Conservation (phyloP, 768 basidiomycete genomes). For the Leccinum disarticulatum region DNA sequence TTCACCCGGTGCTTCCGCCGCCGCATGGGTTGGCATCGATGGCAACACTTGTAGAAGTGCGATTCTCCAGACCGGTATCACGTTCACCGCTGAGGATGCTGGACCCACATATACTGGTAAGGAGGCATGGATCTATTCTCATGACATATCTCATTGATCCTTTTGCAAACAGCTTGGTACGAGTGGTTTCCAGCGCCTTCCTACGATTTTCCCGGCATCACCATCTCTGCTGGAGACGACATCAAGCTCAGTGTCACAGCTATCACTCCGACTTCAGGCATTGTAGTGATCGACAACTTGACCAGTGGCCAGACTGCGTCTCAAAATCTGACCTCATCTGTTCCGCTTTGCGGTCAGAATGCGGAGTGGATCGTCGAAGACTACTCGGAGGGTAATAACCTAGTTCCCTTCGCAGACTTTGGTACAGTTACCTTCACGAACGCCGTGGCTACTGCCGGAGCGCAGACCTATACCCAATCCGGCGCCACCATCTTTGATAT, state of each 20-base stretch:
- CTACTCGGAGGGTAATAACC: background rate
- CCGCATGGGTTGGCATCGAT: slow-evolving; percentile 17
- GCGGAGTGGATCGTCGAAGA: slow-evolving; percentile 18
- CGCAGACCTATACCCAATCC: background rate
- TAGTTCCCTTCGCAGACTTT: slow-evolving; percentile 9
- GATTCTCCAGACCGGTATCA: slow-evolving; percentile 11
- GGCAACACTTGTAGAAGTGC: background rate
- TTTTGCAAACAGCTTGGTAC: slow-evolving; percentile 10
- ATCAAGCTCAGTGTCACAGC: slow-evolving; percentile 7
- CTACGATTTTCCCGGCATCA: background rate
- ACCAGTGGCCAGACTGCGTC: background rate
- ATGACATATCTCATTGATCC: background rate
- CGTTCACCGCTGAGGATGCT: background rate
- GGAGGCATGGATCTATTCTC: too few relatives aligned
- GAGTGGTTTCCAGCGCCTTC: slow-evolving; percentile 10
- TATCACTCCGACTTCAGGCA: background rate
- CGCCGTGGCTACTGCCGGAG: background rate
- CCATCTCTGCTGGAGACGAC: slow-evolving; percentile 9
- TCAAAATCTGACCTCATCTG: background rate
- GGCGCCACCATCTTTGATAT: slow-evolving; percentile 5
- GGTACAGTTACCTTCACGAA: slow-evolving; percentile 4
- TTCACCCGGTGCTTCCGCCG: background rate
- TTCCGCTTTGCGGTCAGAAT: slow-evolving; percentile 5
- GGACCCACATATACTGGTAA: slow-evolving; percentile 3
- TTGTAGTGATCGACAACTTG: slow-evolving; percentile 1